phyloP scores from a whole-genome alignment of 163 green algal species.

The Chlorella variabilis region DNA sequence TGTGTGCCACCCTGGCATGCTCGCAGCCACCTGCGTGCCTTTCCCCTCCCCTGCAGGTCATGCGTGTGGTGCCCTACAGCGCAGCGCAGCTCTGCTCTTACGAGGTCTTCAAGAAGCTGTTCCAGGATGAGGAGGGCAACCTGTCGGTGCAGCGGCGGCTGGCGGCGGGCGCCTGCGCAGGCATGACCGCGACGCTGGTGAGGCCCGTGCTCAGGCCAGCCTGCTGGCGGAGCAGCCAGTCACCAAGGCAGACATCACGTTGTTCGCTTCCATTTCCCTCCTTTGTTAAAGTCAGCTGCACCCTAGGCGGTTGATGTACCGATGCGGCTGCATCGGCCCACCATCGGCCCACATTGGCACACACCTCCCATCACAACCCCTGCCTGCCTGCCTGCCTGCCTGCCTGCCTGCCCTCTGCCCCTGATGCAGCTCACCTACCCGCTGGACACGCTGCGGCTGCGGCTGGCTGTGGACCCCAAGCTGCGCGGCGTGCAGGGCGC shows the following conservation, averaged over 20 bases:
- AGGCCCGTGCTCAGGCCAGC: not conserved
- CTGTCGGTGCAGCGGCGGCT: conserved; percentile 70
- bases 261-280: too few relatives aligned
- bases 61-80: conserved; percentile 84
- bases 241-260: not conserved
- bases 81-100: conserved; percentile 84
- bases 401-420: too few relatives aligned
- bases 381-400: too few relatives aligned
- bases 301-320: too few relatives aligned
- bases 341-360: too few relatives aligned
- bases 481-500: conserved; percentile 61
- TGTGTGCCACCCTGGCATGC: too few relatives aligned
- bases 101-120: conserved; percentile 76
- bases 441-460: conserved; percentile 83
- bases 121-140: conserved; percentile 59
- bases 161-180: conserved; percentile 74
- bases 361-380: not conserved
- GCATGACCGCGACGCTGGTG: conserved; percentile 82
- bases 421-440: conserved; percentile 77
- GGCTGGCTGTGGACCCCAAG: conserved; percentile 81
- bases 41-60: conserved; percentile 61
- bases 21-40: not conserved
- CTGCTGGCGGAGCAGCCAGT: not conserved
- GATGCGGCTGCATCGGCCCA: too few relatives aligned
- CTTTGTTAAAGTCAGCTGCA: too few relatives aligned